phyloP scores from a whole-genome alignment of 306 rosid species.

The Cicer bijugum region DNA sequence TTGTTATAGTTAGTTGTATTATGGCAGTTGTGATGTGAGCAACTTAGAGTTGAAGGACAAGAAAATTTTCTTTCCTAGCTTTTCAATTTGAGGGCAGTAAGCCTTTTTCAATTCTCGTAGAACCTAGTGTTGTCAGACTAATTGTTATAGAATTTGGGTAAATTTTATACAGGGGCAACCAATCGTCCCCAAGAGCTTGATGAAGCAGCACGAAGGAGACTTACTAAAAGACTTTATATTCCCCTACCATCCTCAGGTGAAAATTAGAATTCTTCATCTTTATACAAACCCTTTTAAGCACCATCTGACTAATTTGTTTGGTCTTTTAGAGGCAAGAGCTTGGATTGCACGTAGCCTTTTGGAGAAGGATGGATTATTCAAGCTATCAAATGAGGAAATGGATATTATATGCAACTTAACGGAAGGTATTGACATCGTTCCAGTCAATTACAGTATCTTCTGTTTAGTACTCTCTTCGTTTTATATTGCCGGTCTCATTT shows the following conservation, averaged over 20 bases:
- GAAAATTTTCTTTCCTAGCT: slow-evolving; percentile 3
- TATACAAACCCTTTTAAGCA: slow-evolving; percentile 26
- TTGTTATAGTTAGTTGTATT: slow-evolving; percentile 29
- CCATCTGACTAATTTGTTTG: slow-evolving; percentile 47
- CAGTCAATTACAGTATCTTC: slow-evolving; percentile 37
- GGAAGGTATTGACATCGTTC: slow-evolving; percentile 60
- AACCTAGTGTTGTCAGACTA: slow-evolving; percentile 21
- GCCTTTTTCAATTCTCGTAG: neutral
- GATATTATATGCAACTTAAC: slow-evolving; percentile 70
- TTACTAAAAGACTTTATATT: slow-evolving; percentile 84
- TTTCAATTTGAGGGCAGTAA: slow-evolving; percentile 19
- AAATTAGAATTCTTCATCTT: slow-evolving; percentile 34
- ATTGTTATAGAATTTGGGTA: slow-evolving; percentile 36
- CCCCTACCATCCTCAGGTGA: slow-evolving; percentile 91
- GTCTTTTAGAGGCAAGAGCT: slow-evolving; percentile 81
- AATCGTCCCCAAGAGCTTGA: slow-evolving; percentile 97
- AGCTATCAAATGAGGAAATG: slow-evolving; percentile 57
- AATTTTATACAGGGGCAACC: slow-evolving; percentile 74
- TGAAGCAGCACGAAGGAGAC: slow-evolving; percentile 97
- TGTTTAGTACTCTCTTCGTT: neutral
- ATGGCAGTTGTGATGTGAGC: slow-evolving; percentile 17
- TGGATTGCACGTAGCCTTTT: slow-evolving; percentile 67
- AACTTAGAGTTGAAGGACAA: neutral
- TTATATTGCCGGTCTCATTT: too few species aligned
- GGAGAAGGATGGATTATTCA: slow-evolving; percentile 81